These are phyloP conservation scores for Xylaria sp. DNA, from an alignment of 2,329 filamentous ascomycete species.

Conservation along the genomic window DNA sequence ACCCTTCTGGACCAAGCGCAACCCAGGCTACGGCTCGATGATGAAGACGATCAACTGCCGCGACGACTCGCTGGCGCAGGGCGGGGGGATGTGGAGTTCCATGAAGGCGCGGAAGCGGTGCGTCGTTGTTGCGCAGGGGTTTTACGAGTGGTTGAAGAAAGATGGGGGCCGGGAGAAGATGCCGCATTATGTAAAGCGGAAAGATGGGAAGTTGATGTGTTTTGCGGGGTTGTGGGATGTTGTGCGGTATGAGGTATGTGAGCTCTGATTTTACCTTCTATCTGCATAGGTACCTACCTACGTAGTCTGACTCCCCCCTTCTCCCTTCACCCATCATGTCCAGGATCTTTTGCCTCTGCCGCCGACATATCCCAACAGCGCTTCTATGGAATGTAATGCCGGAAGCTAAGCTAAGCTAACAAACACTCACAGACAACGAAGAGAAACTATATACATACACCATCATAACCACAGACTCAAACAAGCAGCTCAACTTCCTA, in stretches of 20 bases:
- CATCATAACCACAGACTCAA: conserved; percentile 89
- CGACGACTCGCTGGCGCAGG: conserved; percentile 79
- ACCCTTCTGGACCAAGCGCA: conserved; percentile 90
- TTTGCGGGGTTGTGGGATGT: conserved; percentile 94
- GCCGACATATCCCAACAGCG: too few species aligned
- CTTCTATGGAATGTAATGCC: too few species aligned
- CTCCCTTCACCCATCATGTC: too few species aligned
- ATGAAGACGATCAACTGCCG: conserved; percentile 95
- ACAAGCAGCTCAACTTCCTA: conserved; percentile 80
- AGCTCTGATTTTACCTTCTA: too few species aligned
- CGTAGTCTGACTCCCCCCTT: too few species aligned
- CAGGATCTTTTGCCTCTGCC: too few species aligned
- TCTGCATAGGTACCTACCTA: too few species aligned
- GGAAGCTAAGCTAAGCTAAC: too few species aligned
- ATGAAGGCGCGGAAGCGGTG: conserved; percentile 93
- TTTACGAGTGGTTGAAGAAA: conserved; percentile 94
- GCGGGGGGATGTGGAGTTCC: conserved; percentile 84
- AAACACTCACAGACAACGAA: conserved; percentile 48
- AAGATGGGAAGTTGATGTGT: conserved; percentile 83
- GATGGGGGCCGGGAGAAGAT: conserved; percentile 74
- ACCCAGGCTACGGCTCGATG: conserved; percentile 76
- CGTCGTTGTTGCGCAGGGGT: conserved; percentile 86
- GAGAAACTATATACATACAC: conserved; percentile 86
- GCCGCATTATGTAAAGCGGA: conserved; percentile 82
- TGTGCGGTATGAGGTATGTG: conserved; percentile 79